Base-by-base conservation (phyloP, 2,329 filamentous ascomycete genomes). In the Polychaeton citri region DNA sequence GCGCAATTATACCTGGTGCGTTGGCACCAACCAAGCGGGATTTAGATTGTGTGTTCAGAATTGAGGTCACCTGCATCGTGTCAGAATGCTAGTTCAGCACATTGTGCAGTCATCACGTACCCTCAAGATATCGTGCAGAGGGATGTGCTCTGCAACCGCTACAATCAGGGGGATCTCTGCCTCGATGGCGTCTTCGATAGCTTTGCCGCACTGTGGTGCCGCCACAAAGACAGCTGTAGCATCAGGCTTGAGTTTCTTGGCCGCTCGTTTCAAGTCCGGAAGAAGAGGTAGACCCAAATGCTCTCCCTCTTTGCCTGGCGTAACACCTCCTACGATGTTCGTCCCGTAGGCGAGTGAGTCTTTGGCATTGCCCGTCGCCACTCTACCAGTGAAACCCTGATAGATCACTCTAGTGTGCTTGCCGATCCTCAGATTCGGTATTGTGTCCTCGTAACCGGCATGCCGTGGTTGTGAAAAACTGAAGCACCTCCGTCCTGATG, bases 141-240 rank as follows among this genome's bases (percentile, higher is more conserved):
- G 82, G 21, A 87, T 79, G 53, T 86, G 80, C 53, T 88, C 82
- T 5, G 82, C 81, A 5, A 88, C 81, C 5, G 80, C 79, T 5
- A 86, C 80, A 16, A 87, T 75, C 1, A 87, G 66, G 0, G 81
- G 79, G 1, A 87, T 76, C 50, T 87, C 80, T 0, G 81, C 81
- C 55, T 79, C 80, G 35, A 86, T 81, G 1, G 82, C 81, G 54
- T 87, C 81, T 54, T 83, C 77, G 47, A 88, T 86, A 0, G 82
- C 82, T 18, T 66, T 65, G 0, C 76, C 68, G 1, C 81, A 82
- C 44, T 81, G 74, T 40, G 76, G 72, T n/a, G 81, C 81, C 1
- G 81, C 77, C 2, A 87, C 82, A 46, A 84, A 87, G 38, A 88
- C 81, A 4, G 77, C 81, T 1, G 81, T 85, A 4, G 81, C 82